A percentile compares a stretch with the other conserved stretches of the same genome.
Conservation (phyloP, 345 rosid genomes). For the Eucalyptus rudis region DNA sequence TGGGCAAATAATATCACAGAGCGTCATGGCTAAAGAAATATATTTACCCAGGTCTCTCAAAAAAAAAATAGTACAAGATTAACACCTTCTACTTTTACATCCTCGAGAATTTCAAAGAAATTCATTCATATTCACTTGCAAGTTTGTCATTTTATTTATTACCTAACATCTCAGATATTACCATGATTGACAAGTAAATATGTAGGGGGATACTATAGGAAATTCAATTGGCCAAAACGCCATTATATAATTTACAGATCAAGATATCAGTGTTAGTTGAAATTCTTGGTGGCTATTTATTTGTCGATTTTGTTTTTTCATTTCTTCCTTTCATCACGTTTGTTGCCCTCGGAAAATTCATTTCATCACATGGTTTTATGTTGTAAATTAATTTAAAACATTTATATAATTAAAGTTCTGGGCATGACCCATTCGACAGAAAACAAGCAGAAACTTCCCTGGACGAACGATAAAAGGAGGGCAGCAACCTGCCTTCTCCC, state of each 20-base stretch:
- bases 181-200: no score
- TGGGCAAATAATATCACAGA: rapidly evolving
- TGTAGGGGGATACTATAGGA: rapidly evolving
- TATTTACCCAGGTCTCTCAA: rapidly evolving
- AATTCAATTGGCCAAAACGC: neutral
- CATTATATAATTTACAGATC: neutral
- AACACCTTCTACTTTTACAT: neutral
- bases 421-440: neutral
- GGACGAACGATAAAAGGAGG: neutral
- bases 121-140: neutral
- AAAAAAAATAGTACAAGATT: neutral
- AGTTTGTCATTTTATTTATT: neutral
- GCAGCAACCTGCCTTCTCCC: neutral
- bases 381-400: neutral
- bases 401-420: neutral
- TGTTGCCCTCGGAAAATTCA: neutral
- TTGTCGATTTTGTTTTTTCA: neutral
- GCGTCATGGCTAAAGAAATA: rapidly evolving
- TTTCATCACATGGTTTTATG: neutral
- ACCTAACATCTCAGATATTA: neutral
- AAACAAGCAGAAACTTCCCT: neutral
- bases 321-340: neutral
- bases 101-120: neutral
- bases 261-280: neutral
- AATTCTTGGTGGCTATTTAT: neutral